phyloP scores from a whole-genome alignment of 2,329 filamentous ascomycete genomes.

The Sporothrix phasma region DNA sequence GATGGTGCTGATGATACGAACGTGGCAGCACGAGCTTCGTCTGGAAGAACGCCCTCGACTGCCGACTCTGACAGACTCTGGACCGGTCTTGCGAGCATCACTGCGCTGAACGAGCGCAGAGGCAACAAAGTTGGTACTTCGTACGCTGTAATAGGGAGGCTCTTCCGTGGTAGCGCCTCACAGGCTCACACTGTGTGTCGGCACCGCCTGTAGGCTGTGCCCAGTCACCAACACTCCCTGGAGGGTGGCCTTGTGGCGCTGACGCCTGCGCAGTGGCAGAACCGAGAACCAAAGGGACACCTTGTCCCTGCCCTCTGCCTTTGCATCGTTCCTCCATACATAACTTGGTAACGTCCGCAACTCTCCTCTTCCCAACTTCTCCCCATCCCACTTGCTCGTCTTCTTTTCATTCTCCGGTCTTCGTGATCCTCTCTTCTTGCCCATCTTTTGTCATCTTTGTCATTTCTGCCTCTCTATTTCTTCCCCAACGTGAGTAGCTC shows the following conservation, averaged over 20 bases:
- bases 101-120: neutral
- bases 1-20: too few species aligned
- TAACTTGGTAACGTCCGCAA: neutral
- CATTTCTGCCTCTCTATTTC: neutral
- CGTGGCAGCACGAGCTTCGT: too few species aligned
- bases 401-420: neutral
- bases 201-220: neutral
- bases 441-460: too few species aligned
- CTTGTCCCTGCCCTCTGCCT: constrained; percentile 5
- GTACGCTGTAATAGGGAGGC: constrained; percentile 1
- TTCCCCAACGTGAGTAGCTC: neutral
- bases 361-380: neutral
- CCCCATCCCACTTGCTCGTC: neutral
- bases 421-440: neutral
- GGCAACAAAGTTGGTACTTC: neutral
- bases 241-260: neutral
- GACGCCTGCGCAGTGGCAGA: neutral
- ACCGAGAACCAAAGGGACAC: constrained; percentile 14
- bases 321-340: neutral
- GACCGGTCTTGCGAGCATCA: too few species aligned
- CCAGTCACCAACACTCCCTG: neutral
- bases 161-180: constrained; percentile 2
- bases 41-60: too few species aligned
- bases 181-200: neutral
- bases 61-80: too few species aligned